Evolutionary conservation across 108 stramenopile species (phyloP), one percentile per base, ranked within the genome.

Genomic region (Epipyxis sp.): DNA sequence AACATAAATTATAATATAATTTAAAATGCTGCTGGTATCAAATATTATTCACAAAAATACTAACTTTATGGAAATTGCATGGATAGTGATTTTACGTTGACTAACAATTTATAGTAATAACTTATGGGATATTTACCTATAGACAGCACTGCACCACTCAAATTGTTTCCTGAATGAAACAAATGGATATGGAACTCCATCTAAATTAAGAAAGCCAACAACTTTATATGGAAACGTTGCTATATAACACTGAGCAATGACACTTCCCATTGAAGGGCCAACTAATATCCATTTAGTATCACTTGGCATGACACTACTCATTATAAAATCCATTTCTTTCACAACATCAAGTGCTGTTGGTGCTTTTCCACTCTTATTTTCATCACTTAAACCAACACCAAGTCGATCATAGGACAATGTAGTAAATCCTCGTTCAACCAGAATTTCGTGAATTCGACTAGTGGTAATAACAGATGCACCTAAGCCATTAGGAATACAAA

Each of bases 121-220:
- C n/a, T n/a, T n/a, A n/a, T n/a, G n/a, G n/a, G n/a, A n/a, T n/a
- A n/a, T n/a, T n/a, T n/a, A n/a, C n/a, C n/a, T n/a, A 57, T 57
- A 57, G 54, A 57, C 25, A 25, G 25, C 16, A 16, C 20, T 25
- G 16, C 20, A 16, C 54, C 54, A 57, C 20, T 20, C 54, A 25
- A 57, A 57, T 16, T 16, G 25, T 16, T 16, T 20, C 25, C 54
- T 16, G 20, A 57, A 20, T 25, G 16, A 20, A 16, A 57, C 16
- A 57, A 57, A 57, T 16, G 54, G 54, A 57, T 57, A 57, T 57
- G 54, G 54, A 57, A 57, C 20, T 20, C 54, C 54, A 57, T 57
- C 54, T 25, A 57, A 20, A 25, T 57, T 57, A 25, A 57, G 54
- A 20, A 57, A 57, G 20, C 54, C 54, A 57, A 57, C 20, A 20